Conservation (phyloP, 106 monocot species). For the Triglochin maritima region DNA sequence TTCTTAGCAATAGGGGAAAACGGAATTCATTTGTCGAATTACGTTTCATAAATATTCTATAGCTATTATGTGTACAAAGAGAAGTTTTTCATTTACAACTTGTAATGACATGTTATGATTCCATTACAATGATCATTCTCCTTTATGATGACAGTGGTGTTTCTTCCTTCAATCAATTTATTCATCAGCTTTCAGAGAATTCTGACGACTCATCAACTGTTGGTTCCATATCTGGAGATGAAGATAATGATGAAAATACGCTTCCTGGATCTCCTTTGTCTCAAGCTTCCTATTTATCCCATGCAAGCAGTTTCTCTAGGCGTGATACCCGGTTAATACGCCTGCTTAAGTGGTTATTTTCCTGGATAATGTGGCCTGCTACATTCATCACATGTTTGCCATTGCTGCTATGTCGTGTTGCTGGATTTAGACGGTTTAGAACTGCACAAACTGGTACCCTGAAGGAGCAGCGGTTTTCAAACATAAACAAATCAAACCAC, state of each 20-base stretch:
- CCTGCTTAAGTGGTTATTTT: constrained; percentile 37
- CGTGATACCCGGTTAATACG: constrained; percentile 34
- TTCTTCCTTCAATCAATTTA: constrained; percentile 91
- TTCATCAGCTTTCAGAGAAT: constrained; percentile 85
- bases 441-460: neutral
- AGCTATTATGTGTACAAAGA: no score
- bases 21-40: no score
- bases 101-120: no score
- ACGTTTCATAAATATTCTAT: no score
- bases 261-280: constrained; percentile 68
- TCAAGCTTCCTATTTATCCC: constrained; percentile 71
- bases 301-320: constrained; percentile 49
- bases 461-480: constrained; percentile 7
- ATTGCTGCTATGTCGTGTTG: constrained; percentile 27
- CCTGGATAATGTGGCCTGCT: constrained; percentile 70
- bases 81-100: no score
- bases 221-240: constrained; percentile 57
- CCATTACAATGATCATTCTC: neutral
- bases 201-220: constrained; percentile 43
- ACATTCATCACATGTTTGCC: constrained; percentile 41
- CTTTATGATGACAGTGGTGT: constrained; percentile 60
- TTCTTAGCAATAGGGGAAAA: no score
- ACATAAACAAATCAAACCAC: constrained; percentile 17
- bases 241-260: constrained; percentile 54
- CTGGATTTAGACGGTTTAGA: constrained; percentile 18